Conservation (phyloP, 2,329 filamentous ascomycete species). For the Bertia moriformis region DNA sequence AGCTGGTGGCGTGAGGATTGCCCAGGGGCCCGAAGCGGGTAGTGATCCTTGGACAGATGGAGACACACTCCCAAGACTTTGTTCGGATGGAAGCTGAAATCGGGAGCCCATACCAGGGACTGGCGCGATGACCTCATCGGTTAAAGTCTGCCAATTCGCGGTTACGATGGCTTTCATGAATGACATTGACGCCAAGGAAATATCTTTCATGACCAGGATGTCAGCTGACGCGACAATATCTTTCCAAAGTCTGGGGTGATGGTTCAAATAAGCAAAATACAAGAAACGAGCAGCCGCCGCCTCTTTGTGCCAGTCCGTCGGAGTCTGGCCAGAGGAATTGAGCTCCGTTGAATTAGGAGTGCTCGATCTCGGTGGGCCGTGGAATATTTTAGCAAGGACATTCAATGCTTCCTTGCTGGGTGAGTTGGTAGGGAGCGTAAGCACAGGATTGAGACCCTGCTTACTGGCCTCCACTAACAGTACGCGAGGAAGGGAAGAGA, state of each 20-base stretch:
- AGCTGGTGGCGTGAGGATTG: conserved; percentile 33
- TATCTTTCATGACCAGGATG: conserved; percentile 37
- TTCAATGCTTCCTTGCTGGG: conserved; percentile 37
- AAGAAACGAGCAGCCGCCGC: conserved; percentile 34
- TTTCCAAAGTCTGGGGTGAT: conserved; percentile 32
- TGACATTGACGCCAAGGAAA: conserved; percentile 35
- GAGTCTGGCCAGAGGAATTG: conserved; percentile 12
- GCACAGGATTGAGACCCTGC: conserved; percentile 23
- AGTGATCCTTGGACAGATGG: conserved; percentile 16
- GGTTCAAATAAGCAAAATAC: conserved; percentile 35
- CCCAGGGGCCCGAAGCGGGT: conserved; percentile 28
- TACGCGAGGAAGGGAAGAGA: conserved; percentile 38
- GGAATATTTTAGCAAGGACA: conserved; percentile 37
- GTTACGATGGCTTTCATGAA: conserved; percentile 35
- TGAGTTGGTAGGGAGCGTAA: conserved; percentile 31
- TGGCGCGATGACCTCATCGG: conserved; percentile 11
- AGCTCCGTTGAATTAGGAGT: conserved; percentile 13
- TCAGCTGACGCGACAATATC: conserved; percentile 36
- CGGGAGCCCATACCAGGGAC: conserved; percentile 7
- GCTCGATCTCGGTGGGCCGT: conserved; percentile 25
- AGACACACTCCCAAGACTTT: conserved; percentile 17
- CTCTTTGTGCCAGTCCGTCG: conserved; percentile 26
- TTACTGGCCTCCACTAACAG: conserved; percentile 28
- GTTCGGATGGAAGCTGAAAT: conserved; percentile 22
- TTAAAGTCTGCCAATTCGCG: conserved; percentile 32